These are phyloP conservation scores for Pseudocercospora fijiensis DNA, from an alignment of 2,329 filamentous ascomycete genomes.

Conservation along the genomic window DNA sequence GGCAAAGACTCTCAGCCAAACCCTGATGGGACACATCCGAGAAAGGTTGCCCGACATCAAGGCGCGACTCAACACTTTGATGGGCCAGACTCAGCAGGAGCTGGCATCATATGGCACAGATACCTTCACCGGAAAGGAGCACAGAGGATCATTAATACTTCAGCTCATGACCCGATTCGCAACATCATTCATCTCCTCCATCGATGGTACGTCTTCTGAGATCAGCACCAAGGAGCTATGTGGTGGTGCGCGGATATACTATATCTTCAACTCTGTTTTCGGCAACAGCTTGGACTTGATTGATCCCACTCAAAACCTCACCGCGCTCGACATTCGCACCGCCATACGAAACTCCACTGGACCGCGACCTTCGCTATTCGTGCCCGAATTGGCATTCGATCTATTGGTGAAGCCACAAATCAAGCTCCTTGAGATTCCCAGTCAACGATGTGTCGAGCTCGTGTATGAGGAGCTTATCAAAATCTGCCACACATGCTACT, in stretches of 20 bases:
- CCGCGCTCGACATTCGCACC: constrained; percentile 90
- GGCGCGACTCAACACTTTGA: constrained; percentile 91
- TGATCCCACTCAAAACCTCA: constrained; percentile 92
- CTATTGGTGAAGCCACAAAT: constrained; percentile 97
- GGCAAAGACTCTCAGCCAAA: constrained; percentile 91
- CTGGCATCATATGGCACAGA: constrained; percentile 96
- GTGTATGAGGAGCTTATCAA: constrained; percentile 99
- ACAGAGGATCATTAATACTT: constrained; percentile 88
- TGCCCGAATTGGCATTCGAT: constrained; percentile 96
- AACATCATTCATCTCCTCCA: constrained; percentile 95
- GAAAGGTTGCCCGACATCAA: constrained; percentile 97
- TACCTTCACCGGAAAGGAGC: constrained; percentile 95
- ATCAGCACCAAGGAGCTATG: constrained; percentile 98
- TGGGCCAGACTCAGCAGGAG: constrained; percentile 99
- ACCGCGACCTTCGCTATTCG: constrained; percentile 90
- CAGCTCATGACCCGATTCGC: constrained; percentile 98
- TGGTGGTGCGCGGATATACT: constrained; percentile 92
- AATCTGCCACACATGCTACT: constrained; percentile 97
- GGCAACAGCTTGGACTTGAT: constrained; percentile 95
- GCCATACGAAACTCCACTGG: constrained; percentile 98
- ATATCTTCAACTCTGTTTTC: constrained; percentile 99
- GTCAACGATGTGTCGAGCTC: constrained; percentile 93
- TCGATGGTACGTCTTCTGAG: constrained; percentile 96
- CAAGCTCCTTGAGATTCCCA: constrained; percentile 90
- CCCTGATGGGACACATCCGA: constrained; percentile 93